Evolutionary conservation across 2,329 filamentous ascomycete species (phyloP), one percentile per base, ranked within the genome.

Genomic region (Coleophoma cylindrospora): DNA sequence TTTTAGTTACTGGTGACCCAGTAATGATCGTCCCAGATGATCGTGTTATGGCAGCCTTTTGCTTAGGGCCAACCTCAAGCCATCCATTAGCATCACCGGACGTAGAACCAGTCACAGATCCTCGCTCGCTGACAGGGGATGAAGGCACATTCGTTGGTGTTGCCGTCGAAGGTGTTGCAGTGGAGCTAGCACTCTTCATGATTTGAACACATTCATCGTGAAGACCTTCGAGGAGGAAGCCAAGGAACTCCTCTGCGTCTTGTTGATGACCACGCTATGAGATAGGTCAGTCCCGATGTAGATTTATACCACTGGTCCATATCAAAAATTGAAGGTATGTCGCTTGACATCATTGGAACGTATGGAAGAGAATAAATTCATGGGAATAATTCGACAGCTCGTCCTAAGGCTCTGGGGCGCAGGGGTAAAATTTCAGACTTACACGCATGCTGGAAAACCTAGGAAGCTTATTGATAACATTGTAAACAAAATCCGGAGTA

Each of bases 161-260:
- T 1, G 73, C 70, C 9, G 68, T 68, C 2, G 72, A 73, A 4
- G 74, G 72, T 21, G 67, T 68, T 2, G 68, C 62, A 15, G 55
- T 60, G 14, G 50, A 59, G 9, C 56, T 38, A 38, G 50, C 61
- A 15, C 36, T 33, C 38, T 54, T 80, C 72, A 95, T 87, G 43
- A 92, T 84, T 50, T 84, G 79, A 14, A 84, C 82, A 65, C 91
- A 96, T 68, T 99, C 94, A 57, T 97, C 91, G 61, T 96, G 91
- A 34, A 99, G 80, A 44, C 90, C 89, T 63, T 96, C 91, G 4
- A 99, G 76, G 34, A 99, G 75, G 66, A 97, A 95, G 0, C 91
- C 92, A 21, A 99, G 74, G 59, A 99, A 99, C 64, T 99, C 94
- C 65, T 99, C 91, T 1, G 94, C 94, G 71, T 99, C 94, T 74